Percentiles rank a stretch among this genome's conserved stretches.
Conservation (phyloP, 306 rosid genomes). For the Ochetophila trinervis region DNA sequence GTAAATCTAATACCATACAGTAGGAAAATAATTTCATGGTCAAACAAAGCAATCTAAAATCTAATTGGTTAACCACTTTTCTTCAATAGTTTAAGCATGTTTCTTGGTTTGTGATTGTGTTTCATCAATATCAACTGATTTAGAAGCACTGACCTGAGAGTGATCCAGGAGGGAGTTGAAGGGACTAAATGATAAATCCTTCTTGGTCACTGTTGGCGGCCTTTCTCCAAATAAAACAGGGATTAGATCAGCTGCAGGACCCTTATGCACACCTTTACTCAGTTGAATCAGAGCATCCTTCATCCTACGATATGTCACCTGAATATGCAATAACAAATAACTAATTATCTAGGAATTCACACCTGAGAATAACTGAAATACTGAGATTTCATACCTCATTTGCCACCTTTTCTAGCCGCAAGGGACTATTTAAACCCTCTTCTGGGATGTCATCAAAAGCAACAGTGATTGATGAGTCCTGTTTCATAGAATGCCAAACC, state of each 20-base stretch:
- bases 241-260: conserved; percentile 88
- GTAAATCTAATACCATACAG: conserved; percentile 1
- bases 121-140: neutral
- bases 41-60: neutral
- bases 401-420: conserved; percentile 87
- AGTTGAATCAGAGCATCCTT: conserved; percentile 84
- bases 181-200: conserved; percentile 61
- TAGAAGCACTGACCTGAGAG: conserved; percentile 67
- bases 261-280: conserved; percentile 94
- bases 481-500: conserved; percentile 33
- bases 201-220: conserved; percentile 72
- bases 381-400: conserved; percentile 60
- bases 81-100: neutral
- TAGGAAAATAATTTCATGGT: neutral
- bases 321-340: conserved; percentile 23
- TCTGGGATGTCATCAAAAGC: conserved; percentile 98
- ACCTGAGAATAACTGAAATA: neutral
- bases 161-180: conserved; percentile 78
- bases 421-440: conserved; percentile 83
- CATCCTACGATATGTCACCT: conserved; percentile 96
- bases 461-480: conserved; percentile 93
- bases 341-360: conserved; percentile 5
- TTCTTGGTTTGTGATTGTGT: neutral
- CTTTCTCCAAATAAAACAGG: conserved; percentile 89
- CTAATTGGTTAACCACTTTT: neutral